Conservation (phyloP, 306 rosid species). For the Vicia faba region DNA sequence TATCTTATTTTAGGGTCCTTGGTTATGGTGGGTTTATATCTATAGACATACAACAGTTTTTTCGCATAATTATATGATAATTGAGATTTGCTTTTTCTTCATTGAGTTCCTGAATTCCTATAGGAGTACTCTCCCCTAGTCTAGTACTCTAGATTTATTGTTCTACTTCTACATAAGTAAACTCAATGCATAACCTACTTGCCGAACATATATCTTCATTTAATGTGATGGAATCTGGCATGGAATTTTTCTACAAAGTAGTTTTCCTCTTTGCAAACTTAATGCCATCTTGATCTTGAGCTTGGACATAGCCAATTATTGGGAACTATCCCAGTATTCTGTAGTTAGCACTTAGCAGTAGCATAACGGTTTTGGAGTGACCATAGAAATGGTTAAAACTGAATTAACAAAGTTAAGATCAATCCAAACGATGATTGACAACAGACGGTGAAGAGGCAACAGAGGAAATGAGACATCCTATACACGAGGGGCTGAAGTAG, state of each 20-base stretch:
- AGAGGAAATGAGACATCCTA: not conserved
- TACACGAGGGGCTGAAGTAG: constrained; percentile 2
- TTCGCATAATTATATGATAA: not conserved
- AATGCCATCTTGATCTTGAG: constrained; percentile 2
- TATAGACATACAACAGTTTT: not conserved
- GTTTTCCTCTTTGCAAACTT: not conserved
- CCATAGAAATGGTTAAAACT: not conserved
- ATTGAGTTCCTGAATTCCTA: not conserved
- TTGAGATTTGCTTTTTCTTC: not conserved
- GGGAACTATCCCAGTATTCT: constrained; percentile 1
- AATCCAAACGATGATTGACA: constrained; percentile 14
- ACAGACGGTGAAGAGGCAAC: not conserved
- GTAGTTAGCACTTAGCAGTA: not conserved
- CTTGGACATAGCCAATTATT: constrained; percentile 5
- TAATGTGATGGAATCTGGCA: not conserved
- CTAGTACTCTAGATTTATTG: not conserved
- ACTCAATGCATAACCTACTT: constrained; percentile 6
- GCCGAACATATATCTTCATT: not conserved
- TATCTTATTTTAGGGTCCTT: constrained; percentile 1
- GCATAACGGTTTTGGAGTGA: constrained; percentile 1
- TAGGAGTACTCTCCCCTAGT: not conserved
- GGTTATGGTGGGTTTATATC: not conserved
- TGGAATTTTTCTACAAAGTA: not conserved
- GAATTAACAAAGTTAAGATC: not conserved
- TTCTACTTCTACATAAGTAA: not conserved